Evolutionary conservation across 164 flowering plant genomes (phyloP).

Genomic region (Vitis amurensis): DNA sequence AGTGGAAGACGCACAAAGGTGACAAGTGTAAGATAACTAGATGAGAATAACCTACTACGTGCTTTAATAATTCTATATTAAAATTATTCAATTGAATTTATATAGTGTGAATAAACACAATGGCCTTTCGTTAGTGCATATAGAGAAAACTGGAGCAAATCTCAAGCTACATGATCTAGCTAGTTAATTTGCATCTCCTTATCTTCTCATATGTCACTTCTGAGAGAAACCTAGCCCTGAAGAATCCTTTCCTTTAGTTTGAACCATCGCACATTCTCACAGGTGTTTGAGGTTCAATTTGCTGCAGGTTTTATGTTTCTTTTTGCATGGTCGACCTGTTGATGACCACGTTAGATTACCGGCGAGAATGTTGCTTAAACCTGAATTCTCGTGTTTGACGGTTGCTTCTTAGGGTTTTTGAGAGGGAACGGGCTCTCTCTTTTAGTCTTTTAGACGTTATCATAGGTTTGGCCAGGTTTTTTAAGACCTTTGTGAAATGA

Average conservation of each 20-base stretch:
- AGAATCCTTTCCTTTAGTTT: background rate
- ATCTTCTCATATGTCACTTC: background rate
- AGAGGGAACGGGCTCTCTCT: background rate
- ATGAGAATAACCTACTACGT: too few relatives aligned
- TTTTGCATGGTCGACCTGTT: background rate
- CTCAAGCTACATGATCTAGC: background rate
- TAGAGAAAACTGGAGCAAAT: background rate
- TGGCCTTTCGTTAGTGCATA: too few relatives aligned
- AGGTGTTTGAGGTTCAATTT: background rate
- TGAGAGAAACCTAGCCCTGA: background rate
- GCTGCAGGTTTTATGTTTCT: background rate
- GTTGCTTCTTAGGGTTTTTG: background rate
- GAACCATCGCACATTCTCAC: background rate
- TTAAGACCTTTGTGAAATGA: too few relatives aligned
- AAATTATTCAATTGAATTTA: too few relatives aligned
- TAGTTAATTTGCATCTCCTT: background rate
- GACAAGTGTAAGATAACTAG: too few relatives aligned
- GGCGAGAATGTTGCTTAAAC: background rate
- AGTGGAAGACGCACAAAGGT: too few relatives aligned
- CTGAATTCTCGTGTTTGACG: background rate
- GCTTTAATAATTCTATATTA: too few relatives aligned
- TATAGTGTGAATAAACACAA: too few relatives aligned
- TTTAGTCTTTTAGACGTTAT: too few relatives aligned
- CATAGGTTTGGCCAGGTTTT: too few relatives aligned
- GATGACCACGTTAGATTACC: background rate